These are phyloP conservation scores for Aspergillus sp. DNA, from an alignment of 2,329 filamentous ascomycete genomes.

Conservation along the genomic window DNA sequence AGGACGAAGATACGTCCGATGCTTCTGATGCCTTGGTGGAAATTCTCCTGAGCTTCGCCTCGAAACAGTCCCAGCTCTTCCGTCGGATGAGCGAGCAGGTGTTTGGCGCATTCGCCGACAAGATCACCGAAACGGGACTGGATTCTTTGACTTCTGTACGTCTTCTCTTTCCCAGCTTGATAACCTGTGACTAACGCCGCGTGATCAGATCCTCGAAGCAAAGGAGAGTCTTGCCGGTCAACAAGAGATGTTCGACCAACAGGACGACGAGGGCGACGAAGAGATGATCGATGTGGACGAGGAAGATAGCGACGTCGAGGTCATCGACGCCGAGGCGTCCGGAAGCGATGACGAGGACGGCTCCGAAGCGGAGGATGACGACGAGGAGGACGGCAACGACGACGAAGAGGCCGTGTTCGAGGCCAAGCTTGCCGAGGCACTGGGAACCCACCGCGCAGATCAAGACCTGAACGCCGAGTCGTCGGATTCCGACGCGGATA, in stretches of 20 bases:
- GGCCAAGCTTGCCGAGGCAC: conserved; percentile 71
- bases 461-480: conserved; percentile 58
- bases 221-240: conserved; percentile 82
- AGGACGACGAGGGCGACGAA: conserved; percentile 56
- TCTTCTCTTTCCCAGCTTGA: background rate
- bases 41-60: conserved; percentile 84
- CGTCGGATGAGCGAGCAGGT: conserved; percentile 84
- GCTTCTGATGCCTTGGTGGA: conserved; percentile 75
- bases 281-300: conserved; percentile 50
- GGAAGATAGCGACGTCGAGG: conserved; percentile 38
- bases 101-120: conserved; percentile 75
- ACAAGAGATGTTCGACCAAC: conserved; percentile 77
- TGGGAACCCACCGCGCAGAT: conserved; percentile 64
- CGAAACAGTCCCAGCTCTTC: conserved; percentile 79
- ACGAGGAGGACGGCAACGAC: conserved; percentile 41
- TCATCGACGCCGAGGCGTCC: conserved; percentile 40
- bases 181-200: conserved; percentile 38
- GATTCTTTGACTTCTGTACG: conserved; percentile 56
- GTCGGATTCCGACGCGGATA: conserved; percentile 67
- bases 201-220: conserved; percentile 66
- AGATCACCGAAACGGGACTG: conserved; percentile 72
- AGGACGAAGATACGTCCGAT: conserved; percentile 50
- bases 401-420: conserved; percentile 65
- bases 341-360: conserved; percentile 27
- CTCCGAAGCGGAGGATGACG: conserved; percentile 42